phyloP scores from a whole-genome alignment of 192 early-diverging fungal species.

The Podila horticola region DNA sequence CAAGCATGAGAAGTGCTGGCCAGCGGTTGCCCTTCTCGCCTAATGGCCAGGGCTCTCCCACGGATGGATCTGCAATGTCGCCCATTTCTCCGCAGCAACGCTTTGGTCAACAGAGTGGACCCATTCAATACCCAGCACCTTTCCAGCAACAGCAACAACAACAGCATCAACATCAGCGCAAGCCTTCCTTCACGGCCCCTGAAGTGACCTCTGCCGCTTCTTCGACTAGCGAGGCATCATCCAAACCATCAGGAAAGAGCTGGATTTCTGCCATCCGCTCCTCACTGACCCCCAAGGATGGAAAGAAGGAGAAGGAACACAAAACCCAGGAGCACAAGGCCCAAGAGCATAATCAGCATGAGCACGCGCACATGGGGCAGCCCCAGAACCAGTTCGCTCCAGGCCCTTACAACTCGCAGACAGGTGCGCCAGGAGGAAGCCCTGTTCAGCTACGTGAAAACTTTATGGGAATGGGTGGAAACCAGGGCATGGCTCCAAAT shows the following conservation, averaged over 20 bases:
- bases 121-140: neutral
- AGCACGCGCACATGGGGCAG: neutral
- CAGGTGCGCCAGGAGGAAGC: neutral
- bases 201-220: conserved; percentile 13
- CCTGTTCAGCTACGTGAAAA: neutral
- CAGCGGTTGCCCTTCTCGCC: neutral
- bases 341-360: conserved; percentile 4
- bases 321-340: conserved; percentile 12
- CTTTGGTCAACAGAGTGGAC: conserved; percentile 8
- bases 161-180: conserved; percentile 4
- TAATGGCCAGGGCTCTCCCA: neutral
- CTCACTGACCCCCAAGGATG: conserved; percentile 15
- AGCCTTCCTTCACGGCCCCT: conserved; percentile 3
- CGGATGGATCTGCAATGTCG: neutral
- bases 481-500: conserved; percentile 10
- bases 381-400: neutral
- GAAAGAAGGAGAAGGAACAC: conserved; percentile 35
- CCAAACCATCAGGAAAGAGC: conserved; percentile 31
- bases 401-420: neutral
- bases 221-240: conserved; percentile 14
- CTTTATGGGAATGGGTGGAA: no score
- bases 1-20: conserved; percentile 17
- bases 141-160: conserved; percentile 10
- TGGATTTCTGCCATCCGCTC: conserved; percentile 25
- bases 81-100: neutral